Evolutionary conservation across 2,329 filamentous ascomycete species (phyloP), one percentile per base, ranked within the genome.

Genomic region (Penicillium aurantiogriseum): DNA sequence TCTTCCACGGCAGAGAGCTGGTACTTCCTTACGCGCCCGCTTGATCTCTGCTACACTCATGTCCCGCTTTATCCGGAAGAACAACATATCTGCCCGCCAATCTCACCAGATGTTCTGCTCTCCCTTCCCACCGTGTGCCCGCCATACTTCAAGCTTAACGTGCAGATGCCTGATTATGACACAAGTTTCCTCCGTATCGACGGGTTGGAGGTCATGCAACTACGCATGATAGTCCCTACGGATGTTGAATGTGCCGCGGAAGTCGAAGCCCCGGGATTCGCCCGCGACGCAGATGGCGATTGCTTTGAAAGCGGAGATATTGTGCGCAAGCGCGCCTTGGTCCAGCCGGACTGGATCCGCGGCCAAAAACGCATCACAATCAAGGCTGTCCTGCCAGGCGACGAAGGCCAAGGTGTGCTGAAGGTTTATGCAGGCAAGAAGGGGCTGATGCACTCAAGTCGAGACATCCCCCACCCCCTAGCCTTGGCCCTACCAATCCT

Each of bases 401-500:
- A 97, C 65, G 93, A 97, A 76, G 92, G 92, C 13, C 88, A 90
- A 42, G 94, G 91, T 42, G 85, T 89, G 13, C 79, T 99, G 57
- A 97, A 95, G 74, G 81, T 99, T 36, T 99, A 97, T 74, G 93
- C 92, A 13, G 94, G 95, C 59, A 94, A 92, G 74, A 87, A 92
- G 61, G 95, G 95, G 0, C 81, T 99, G 54, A 97, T 97, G 92
- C 94, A 97, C 77, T 95, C 90, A 62, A 93, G 94, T 79, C 94
- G 94, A 74, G 91, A 97, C 71, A 97, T 97, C 54, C 92, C 94
- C 8, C 93, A 99, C 70, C 88, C 92, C 2, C 79, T 99, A 53
- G 92, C 93, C 0, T 88, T 97, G 63, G 87, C 92, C 4, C 77
- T 99, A n/a, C 93, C 94, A 0, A 87, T 99, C 51, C 84, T 91